These are phyloP conservation scores for Sutorius australiensis DNA, from an alignment of 768 basidiomycete genomes.

Conservation along the genomic window DNA sequence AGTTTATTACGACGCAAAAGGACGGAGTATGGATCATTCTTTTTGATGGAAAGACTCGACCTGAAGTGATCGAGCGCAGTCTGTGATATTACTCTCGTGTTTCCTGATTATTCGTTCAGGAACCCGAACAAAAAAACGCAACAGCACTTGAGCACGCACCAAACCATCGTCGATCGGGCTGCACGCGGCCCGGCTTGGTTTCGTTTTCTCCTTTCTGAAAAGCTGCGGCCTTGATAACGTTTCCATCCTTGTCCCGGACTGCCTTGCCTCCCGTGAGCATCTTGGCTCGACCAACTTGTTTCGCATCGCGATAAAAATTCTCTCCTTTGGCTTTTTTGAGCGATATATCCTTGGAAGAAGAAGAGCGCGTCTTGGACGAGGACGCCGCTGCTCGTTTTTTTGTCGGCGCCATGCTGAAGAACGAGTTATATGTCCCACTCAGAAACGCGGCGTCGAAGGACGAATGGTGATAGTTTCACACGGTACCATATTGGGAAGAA, in stretches of 20 bases:
- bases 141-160: slow-evolving; percentile 49
- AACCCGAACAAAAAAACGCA: background rate
- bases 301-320: slow-evolving; percentile 98
- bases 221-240: slow-evolving; percentile 88
- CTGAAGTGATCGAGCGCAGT: slow-evolving; percentile 95
- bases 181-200: slow-evolving; percentile 83
- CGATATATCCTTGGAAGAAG: slow-evolving; percentile 48
- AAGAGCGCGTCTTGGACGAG: slow-evolving; percentile 36
- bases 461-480: slow-evolving; percentile 9
- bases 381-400: slow-evolving; percentile 28
- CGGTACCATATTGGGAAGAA: background rate
- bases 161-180: slow-evolving; percentile 96
- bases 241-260: slow-evolving; percentile 86
- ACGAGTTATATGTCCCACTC: background rate
- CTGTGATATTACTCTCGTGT: slow-evolving; percentile 98
- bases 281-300: slow-evolving; percentile 78
- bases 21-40: slow-evolving; percentile 95
- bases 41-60: slow-evolving; percentile 77
- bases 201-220: slow-evolving; percentile 96
- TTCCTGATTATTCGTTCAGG: slow-evolving; percentile 51
- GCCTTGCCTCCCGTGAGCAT: slow-evolving; percentile 93
- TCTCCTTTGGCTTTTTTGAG: slow-evolving; percentile 83
- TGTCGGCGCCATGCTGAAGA: slow-evolving; percentile 26
- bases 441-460: background rate
- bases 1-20: slow-evolving; percentile 91